Evolutionary conservation across 2,329 filamentous ascomycete genomes (phyloP), one percentile per base, ranked within the genome.

Genomic region (Scolecobasidium constrictum): DNA sequence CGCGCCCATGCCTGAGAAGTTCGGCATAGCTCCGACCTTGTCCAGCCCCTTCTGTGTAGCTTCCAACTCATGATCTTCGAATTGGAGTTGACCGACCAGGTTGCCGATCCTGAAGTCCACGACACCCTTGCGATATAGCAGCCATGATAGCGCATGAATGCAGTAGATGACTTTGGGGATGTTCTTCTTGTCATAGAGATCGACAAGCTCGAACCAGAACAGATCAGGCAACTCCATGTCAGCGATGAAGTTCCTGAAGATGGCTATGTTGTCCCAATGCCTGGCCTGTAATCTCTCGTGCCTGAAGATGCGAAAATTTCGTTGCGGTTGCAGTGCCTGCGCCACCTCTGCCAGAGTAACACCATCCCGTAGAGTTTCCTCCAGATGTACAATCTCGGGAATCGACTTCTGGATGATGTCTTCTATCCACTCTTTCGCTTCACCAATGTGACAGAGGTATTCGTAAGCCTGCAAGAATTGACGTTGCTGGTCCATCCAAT

Each of bases 151-250:
- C 0, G 92, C 92, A 56, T 98, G 92, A 41, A 98, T 92, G 58
- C 92, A 98, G 66, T 98, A 94, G 48, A 98, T 98, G 58, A 96
- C 93, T 62, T 96, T 98, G 3, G 92, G 92, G 1, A 96, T 93
- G 55, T 98, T 98, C 66, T 98, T 98, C 71, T 96, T 98, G 64
- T 98, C 93, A 67, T 98, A 98, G 11, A 98, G 67, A 62, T 98
- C 92, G 49, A 96, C 94, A 36, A 96, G 72, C 60, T 98, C 92
- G 60, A 98, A 98, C 45, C 90, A 80, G 61, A 98, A 98, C 15
- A 98, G 74, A 53, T 98, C 93, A 1, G 92, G 92, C 3, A 98
- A 69, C 55, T 94, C 84, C 6, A 95, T 79, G 47, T 95, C 86
- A 49, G 90, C 85, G 1, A 98, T 73, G 50, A 94, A 94, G 45